Percentiles rank a stretch among this genome's conserved stretches.
Evolutionary conservation across 345 rosid genomes (phyloP).

Genomic region (Cardiospermum halicacabum): DNA sequence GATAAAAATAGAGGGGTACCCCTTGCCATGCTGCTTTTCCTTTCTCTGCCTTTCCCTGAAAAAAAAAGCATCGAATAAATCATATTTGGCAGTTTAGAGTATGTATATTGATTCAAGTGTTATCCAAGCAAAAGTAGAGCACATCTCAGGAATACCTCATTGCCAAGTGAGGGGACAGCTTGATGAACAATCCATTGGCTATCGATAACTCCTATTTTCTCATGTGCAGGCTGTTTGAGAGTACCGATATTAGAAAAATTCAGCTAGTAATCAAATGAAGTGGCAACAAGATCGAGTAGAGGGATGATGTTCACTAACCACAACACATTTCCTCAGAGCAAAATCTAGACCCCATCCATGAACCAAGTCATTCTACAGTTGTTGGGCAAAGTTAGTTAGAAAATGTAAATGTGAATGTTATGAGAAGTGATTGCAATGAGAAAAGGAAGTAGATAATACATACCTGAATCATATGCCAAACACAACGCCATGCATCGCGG

Average conservation of each 20-base stretch:
- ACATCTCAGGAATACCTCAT: conserved; percentile 34
- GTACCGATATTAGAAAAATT: neutral
- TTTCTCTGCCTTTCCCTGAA: conserved; percentile 39
- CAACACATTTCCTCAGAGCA: conserved; percentile 48
- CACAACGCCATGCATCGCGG: conserved; percentile 91
- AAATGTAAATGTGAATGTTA: neutral
- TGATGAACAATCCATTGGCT: conserved; percentile 58
- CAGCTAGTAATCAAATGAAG: neutral
- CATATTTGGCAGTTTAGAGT: neutral
- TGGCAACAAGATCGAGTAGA: neutral
- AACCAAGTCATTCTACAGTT: conserved; percentile 55
- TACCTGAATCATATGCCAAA: conserved; percentile 97
- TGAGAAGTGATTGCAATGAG: neutral
- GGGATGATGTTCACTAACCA: conserved; percentile 27
- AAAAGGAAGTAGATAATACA: neutral
- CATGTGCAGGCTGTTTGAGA: conserved; percentile 53
- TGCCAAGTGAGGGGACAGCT: conserved; percentile 54
- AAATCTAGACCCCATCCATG: conserved; percentile 74
- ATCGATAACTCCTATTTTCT: conserved; percentile 64
- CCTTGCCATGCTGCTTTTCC: conserved; percentile 68
- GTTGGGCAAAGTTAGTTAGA: neutral
- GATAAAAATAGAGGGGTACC: conserved; percentile 26
- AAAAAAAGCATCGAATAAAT: conserved; percentile 1
- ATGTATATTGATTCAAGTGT: neutral
- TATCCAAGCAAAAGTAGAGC: neutral